Conservation (phyloP, 768 basidiomycete species). For the Gelatoporia subvermispora region DNA sequence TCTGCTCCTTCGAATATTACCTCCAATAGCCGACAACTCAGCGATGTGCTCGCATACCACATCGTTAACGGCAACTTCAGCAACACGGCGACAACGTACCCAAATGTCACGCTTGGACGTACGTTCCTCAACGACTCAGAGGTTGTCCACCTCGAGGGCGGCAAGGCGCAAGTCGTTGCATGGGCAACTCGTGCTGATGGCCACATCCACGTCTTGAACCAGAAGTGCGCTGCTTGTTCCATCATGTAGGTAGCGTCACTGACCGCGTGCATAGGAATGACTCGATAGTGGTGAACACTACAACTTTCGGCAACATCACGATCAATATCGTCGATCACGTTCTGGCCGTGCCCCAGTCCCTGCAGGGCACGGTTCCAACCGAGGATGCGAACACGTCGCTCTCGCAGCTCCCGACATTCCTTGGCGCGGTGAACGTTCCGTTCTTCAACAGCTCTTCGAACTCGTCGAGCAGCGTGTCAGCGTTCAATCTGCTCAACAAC, state of each 20-base stretch:
- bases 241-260: constrained; percentile 1
- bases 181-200: constrained; percentile 37
- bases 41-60: constrained; percentile 53
- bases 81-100: constrained; percentile 37
- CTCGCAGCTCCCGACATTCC: constrained; percentile 24
- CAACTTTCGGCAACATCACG: constrained; percentile 33
- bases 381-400: constrained; percentile 38
- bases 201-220: constrained; percentile 44
- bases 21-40: constrained; percentile 31
- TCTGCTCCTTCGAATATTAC: constrained; percentile 29
- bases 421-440: constrained; percentile 20
- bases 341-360: constrained; percentile 45
- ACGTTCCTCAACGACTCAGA: constrained; percentile 51
- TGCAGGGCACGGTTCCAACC: constrained; percentile 37
- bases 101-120: constrained; percentile 59
- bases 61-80: constrained; percentile 48
- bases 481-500: constrained; percentile 29
- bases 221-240: constrained; percentile 27
- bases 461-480: constrained; percentile 32
- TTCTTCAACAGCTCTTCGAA: constrained; percentile 23
- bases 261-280: constrained; percentile 21
- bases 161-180: constrained; percentile 50
- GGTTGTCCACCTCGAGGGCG: constrained; percentile 52
- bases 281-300: constrained; percentile 34
- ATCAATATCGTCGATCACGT: constrained; percentile 49